Conservation (phyloP, 2,329 filamentous ascomycete species). For the Arthrinium phaeospermum region DNA sequence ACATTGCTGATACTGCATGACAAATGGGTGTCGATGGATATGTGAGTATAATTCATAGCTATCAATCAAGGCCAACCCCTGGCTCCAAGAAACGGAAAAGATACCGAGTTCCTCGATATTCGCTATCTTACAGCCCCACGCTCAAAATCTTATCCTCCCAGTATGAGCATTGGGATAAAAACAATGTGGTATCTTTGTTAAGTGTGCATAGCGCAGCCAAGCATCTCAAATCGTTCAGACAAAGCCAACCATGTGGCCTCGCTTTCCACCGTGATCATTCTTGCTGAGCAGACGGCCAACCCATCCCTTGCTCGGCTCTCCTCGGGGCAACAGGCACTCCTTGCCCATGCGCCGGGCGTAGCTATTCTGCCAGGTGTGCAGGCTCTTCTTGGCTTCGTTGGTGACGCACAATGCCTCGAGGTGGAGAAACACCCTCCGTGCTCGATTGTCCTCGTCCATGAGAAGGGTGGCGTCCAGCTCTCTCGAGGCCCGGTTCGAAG, state of each 20-base stretch:
- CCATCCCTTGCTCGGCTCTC: slow-evolving; percentile 35
- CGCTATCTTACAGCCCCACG: neutral
- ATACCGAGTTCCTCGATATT: neutral
- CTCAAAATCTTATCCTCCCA: neutral
- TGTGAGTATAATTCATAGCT: neutral
- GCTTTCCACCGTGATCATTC: neutral
- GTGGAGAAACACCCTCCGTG: slow-evolving; percentile 50
- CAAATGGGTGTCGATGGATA: neutral
- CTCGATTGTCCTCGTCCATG: slow-evolving; percentile 49
- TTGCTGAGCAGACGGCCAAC: slow-evolving; percentile 34
- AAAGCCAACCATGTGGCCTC: neutral
- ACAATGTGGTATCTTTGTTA: slow-evolving; percentile 13
- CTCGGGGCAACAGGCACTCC: slow-evolving; percentile 47
- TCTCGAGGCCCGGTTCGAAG: neutral
- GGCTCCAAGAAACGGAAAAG: neutral
- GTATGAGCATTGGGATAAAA: neutral
- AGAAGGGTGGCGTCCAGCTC: slow-evolving; percentile 17
- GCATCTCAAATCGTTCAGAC: neutral
- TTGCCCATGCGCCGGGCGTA: slow-evolving; percentile 51
- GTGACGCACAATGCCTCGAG: slow-evolving; percentile 55
- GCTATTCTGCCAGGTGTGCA: slow-evolving; percentile 54
- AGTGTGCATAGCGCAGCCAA: neutral
- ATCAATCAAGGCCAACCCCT: neutral
- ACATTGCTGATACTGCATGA: neutral
- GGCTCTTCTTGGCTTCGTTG: slow-evolving; percentile 51